Percentiles rank a stretch among this genome's conserved stretches.
phyloP scores from a whole-genome alignment of 1,284 basidiomycete species.

The Boletus semigastroideus region DNA sequence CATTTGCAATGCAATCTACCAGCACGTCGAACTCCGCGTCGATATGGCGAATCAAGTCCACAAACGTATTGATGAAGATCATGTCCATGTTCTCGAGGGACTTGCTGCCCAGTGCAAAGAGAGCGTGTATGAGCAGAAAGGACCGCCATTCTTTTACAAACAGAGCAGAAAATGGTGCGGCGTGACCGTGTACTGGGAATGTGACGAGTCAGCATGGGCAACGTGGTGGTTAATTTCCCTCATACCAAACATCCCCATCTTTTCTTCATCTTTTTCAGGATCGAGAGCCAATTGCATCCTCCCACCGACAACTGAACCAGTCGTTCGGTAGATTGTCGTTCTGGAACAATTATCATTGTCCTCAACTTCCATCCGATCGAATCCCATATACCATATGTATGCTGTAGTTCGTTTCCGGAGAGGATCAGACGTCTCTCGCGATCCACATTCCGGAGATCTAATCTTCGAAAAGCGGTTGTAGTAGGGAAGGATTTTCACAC shows the following conservation, averaged over 20 bases:
- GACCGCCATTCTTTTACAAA: conserved; percentile 20
- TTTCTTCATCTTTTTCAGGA: conserved; percentile 10
- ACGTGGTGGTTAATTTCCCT: background rate
- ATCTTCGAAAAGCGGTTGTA: conserved; percentile 8
- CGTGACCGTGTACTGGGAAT: conserved; percentile 12
- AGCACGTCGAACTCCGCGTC: conserved; percentile 18
- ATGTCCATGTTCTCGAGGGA: conserved; percentile 8
- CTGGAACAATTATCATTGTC: background rate
- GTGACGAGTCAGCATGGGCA: background rate
- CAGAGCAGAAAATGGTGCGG: conserved; percentile 15
- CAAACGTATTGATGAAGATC: conserved; percentile 11
- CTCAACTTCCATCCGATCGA: background rate
- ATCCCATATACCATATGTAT: conserved; percentile 2
- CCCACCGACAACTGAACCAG: background rate
- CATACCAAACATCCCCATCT: conserved; percentile 20
- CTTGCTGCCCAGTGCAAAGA: conserved; percentile 18
- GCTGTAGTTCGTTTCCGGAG: background rate
- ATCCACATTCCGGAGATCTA: background rate
- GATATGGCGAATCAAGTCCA: conserved; percentile 18
- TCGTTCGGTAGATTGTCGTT: background rate
- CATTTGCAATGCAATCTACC: conserved; percentile 12
- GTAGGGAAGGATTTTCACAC: conserved; percentile 5
- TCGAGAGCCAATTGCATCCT: conserved; percentile 1
- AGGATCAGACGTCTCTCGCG: background rate
- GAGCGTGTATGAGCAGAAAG: conserved; percentile 23